These are phyloP conservation scores for Thielaviopsis populi DNA, from an alignment of 2,329 filamentous ascomycete species.

Conservation along the genomic window DNA sequence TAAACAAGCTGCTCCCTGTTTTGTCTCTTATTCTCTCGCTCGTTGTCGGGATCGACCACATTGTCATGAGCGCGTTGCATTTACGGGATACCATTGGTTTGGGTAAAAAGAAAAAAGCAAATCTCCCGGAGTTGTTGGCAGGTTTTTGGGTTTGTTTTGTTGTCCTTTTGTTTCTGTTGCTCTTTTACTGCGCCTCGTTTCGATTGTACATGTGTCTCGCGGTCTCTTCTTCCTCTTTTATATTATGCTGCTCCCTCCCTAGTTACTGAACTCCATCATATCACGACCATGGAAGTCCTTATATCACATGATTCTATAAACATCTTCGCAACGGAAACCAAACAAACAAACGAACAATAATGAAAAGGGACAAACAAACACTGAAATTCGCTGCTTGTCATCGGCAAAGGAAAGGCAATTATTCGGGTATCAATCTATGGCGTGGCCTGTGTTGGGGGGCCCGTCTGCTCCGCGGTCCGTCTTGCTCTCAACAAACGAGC, in stretches of 20 bases:
- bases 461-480: neutral
- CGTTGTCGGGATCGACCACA: constrained; percentile 7
- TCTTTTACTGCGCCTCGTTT: neutral
- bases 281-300: neutral
- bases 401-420: neutral
- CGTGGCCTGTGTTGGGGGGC: neutral
- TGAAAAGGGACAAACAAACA: neutral
- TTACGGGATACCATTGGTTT: constrained; percentile 11
- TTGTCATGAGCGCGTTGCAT: constrained; percentile 10
- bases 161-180: constrained; percentile 4
- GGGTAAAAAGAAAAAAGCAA: constrained; percentile 16
- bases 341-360: neutral
- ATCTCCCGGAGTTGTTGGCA: constrained; percentile 16
- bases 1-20: constrained; percentile 22
- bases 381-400: neutral
- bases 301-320: constrained; percentile 3
- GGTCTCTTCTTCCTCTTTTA: neutral
- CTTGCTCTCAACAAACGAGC: constrained; percentile 7
- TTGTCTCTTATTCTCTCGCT: neutral
- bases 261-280: neutral
- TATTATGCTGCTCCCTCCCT: neutral
- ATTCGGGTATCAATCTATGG: constrained; percentile 6
- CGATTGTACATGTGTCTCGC: constrained; percentile 6
- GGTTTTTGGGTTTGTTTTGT: constrained; percentile 13
- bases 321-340: neutral